Evolutionary conservation across 2,329 filamentous ascomycete genomes (phyloP).

Genomic region (Coniochaeta sp.): DNA sequence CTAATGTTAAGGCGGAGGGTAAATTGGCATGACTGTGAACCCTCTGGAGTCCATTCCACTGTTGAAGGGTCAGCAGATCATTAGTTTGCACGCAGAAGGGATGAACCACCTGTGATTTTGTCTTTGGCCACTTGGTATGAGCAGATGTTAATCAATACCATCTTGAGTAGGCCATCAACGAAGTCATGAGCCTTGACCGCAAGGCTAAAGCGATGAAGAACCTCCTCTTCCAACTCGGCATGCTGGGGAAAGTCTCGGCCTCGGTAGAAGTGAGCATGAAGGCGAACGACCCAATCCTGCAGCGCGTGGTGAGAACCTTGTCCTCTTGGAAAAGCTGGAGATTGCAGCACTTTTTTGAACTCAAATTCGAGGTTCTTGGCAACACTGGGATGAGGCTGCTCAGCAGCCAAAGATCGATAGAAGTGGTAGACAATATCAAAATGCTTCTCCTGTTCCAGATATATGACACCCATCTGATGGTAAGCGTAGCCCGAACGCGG

Average conservation of each 20-base stretch:
- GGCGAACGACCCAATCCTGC: slow-evolving; percentile 70
- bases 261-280: slow-evolving; percentile 79
- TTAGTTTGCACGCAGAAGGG: slow-evolving; percentile 1
- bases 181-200: slow-evolving; percentile 63
- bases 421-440: slow-evolving; percentile 84
- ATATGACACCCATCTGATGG: slow-evolving; percentile 86
- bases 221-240: slow-evolving; percentile 76
- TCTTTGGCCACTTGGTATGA: slow-evolving; percentile 67
- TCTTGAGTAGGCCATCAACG: slow-evolving; percentile 58
- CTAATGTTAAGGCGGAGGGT: slow-evolving; percentile 72
- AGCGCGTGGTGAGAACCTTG: slow-evolving; percentile 27
- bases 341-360: slow-evolving; percentile 49
- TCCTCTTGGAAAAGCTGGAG: slow-evolving; percentile 23
- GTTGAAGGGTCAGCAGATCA: slow-evolving; percentile 8
- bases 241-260: slow-evolving; percentile 68
- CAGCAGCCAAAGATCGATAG: slow-evolving; percentile 71
- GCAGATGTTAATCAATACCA: slow-evolving; percentile 79
- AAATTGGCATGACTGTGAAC: slow-evolving; percentile 49
- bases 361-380: slow-evolving; percentile 70
- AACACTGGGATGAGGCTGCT: slow-evolving; percentile 67
- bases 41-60: slow-evolving; percentile 35
- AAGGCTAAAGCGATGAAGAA: slow-evolving; percentile 68
- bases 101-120: slow-evolving; percentile 43
- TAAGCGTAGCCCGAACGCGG: slow-evolving; percentile 75
- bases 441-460: slow-evolving; percentile 69